Percentiles rank a stretch among this genome's conserved stretches.
These are phyloP conservation scores for Inga oerstediana DNA, from an alignment of 306 rosid genomes.

Conservation along the genomic window DNA sequence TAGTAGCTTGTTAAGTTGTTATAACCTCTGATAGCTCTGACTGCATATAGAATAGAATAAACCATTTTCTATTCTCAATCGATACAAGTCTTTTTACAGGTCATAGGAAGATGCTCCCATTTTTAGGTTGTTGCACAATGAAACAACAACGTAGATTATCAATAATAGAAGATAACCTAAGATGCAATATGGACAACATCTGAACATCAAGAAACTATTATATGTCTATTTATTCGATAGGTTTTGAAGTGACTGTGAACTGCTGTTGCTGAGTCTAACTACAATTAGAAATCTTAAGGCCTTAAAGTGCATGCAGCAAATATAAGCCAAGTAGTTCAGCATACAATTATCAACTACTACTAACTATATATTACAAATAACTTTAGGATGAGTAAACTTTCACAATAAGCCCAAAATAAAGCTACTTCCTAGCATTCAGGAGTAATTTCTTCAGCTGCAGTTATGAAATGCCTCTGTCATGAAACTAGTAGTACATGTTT, in stretches of 20 bases:
- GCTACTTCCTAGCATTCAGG: too few species aligned
- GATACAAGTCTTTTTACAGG: not conserved
- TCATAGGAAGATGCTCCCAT: too few species aligned
- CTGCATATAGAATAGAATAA: too few species aligned
- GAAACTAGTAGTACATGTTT: too few species aligned
- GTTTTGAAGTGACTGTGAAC: not conserved
- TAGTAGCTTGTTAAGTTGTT: not conserved
- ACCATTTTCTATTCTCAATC: not conserved
- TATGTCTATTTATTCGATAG: not conserved
- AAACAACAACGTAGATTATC: not conserved
- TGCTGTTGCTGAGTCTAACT: not conserved
- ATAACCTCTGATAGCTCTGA: not conserved
- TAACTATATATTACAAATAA: not conserved
- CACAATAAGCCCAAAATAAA: too few species aligned
- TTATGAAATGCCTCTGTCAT: too few species aligned
- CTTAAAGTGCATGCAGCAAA: not conserved
- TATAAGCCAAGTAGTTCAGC: not conserved
- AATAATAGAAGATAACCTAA: not conserved
- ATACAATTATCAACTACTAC: not conserved
- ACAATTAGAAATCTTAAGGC: not conserved
- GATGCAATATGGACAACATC: slow-evolving; percentile 1
- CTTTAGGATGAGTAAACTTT: too few species aligned
- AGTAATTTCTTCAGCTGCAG: too few species aligned
- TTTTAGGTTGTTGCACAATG: too few species aligned
- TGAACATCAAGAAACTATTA: not conserved